A percentile compares a stretch with the other conserved stretches of the same genome.
Evolutionary conservation across 129 eudicot genomes (phyloP).

Genomic region (Tanacetum coccineum): DNA sequence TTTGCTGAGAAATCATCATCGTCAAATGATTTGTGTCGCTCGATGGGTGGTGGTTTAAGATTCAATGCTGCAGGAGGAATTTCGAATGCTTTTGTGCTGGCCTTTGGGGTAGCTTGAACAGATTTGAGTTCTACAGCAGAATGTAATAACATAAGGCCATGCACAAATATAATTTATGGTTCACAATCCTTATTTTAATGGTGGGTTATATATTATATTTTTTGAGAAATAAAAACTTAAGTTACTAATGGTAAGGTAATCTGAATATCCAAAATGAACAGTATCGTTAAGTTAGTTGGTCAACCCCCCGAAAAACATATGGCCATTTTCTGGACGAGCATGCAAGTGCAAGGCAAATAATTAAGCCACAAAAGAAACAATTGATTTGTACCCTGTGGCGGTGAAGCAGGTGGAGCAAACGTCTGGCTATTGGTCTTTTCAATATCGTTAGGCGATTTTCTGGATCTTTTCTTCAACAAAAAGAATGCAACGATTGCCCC

Average conservation of each 20-base stretch:
- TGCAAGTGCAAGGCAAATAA: neutral
- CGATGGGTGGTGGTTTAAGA: constrained; percentile 89
- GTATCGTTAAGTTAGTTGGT: no score
- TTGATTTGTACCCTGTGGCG: constrained; percentile 51
- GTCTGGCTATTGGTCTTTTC: constrained; percentile 79
- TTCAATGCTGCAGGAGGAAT: constrained; percentile 43
- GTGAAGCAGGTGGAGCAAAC: constrained; percentile 63
- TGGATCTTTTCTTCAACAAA: constrained; percentile 57
- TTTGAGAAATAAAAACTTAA: no score
- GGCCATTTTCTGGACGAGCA: no score
- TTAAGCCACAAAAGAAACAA: no score
- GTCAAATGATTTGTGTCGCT: constrained; percentile 79
- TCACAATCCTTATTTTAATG: no score
- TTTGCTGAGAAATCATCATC: constrained; percentile 55
- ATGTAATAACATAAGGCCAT: neutral
- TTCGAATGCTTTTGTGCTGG: constrained; percentile 50
- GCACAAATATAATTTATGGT: neutral
- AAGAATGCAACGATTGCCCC: constrained; percentile 77
- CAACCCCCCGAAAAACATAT: no score
- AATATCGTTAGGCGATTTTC: constrained; percentile 55
- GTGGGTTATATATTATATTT: no score
- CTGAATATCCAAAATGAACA: no score
- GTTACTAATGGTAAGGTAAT: no score
- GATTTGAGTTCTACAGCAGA: constrained; percentile 53
- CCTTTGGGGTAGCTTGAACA: constrained; percentile 46